Base-by-base conservation (phyloP, 2,329 filamentous ascomycete genomes). In the Rugonectria rugulosa region DNA sequence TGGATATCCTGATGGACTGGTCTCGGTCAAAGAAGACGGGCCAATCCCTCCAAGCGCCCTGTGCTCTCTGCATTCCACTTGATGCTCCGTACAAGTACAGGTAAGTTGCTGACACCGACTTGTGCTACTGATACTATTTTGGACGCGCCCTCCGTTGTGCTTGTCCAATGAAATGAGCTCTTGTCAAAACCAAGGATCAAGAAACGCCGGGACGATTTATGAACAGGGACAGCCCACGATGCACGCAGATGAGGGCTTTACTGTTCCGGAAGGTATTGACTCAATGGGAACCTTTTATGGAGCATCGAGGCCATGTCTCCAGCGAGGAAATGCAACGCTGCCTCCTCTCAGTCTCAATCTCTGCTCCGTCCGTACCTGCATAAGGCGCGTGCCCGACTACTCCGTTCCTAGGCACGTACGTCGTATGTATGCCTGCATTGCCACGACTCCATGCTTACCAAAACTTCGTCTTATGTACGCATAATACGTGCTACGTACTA, bases 1-100 rank as follows among this genome's bases (percentile, higher is more conserved):
- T 40, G 37, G 19, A 40, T 42, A n/a, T 12, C 19, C 23, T 29
- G 40, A 17, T 6, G 29, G n/a, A 32, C 29, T 32, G 10, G 29
- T 14, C 6, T 10, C 10, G 11, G 29, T 14, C 32, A 36, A 36
- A 36, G 19, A 10, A 23, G 11, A 20, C 12, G 24, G 37, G 15
- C 37, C 34, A 38, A 38, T 38, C 37, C 37, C 20, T 40, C 20
- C 37, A 40, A 38, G 34, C 34, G 34, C 34, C 34, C 34, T 37
- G 11, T 37, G 6, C 21, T 8, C 34, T 21, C 9, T 14, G 17
- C 5, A 6, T 38, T 27, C 24, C 24, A 27, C 24, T 11, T 27
- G 24, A 27, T 27, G 24, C 26, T 38, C 36, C 36, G 21, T 20
- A 11, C 36, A 38, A 10, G 11, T 23, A 10, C 9, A 10, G 37